Evolutionary conservation across 2,329 filamentous ascomycete genomes (phyloP).

Genomic region (Mollisiaceae sp.): DNA sequence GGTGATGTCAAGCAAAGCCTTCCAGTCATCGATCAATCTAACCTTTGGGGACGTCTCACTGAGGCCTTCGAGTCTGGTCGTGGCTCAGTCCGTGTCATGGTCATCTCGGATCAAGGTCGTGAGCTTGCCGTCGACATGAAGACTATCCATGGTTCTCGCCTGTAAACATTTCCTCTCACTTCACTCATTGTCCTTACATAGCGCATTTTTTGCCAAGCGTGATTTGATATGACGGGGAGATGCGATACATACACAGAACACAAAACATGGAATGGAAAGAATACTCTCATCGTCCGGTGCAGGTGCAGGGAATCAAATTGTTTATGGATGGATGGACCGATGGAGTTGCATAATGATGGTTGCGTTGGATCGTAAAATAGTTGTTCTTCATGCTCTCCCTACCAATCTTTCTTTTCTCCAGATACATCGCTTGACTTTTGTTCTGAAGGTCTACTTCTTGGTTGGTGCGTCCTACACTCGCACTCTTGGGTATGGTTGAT

Average conservation of each 20-base stretch:
- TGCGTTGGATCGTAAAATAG: not conserved
- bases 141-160: conserved; percentile 83
- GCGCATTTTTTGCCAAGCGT: conserved; percentile 1
- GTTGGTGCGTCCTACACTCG: conserved; percentile 5
- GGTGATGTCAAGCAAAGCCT: conserved; percentile 96
- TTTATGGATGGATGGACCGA: conserved; percentile 7
- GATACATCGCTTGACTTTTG: not conserved
- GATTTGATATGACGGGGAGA: conserved; percentile 7
- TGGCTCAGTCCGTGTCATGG: conserved; percentile 91
- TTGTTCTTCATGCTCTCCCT: not conserved
- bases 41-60: conserved; percentile 79
- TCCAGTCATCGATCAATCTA: conserved; percentile 92
- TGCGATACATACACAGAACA: conserved; percentile 5
- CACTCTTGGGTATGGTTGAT: conserved; percentile 14
- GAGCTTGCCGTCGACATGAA: conserved; percentile 99
- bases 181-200: conserved; percentile 24
- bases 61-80: conserved; percentile 89
- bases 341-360: conserved; percentile 12
- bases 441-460: conserved; percentile 8
- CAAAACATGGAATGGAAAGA: conserved; percentile 6
- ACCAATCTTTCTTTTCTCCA: not conserved
- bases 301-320: conserved; percentile 13
- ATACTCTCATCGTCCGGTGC: conserved; percentile 7
- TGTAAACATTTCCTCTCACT: conserved; percentile 47
- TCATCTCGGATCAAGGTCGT: conserved; percentile 89